Percentiles rank a stretch among this genome's conserved stretches.
These are phyloP conservation scores for Emergomyces pasteurianus DNA, from an alignment of 2,329 filamentous ascomycete genomes.

Conservation along the genomic window DNA sequence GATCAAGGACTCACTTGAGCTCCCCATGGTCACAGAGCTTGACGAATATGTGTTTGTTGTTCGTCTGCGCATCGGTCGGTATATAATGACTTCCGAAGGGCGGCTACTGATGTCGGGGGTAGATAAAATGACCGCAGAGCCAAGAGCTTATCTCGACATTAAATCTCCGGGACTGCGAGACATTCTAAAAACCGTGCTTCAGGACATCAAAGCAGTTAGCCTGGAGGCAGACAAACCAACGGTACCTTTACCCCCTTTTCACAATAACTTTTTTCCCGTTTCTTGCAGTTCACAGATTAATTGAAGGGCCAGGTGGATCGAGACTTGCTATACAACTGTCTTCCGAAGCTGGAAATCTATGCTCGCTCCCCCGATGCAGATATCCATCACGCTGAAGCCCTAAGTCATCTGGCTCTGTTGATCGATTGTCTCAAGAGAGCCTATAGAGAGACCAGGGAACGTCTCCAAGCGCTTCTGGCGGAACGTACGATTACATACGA, in stretches of 20 bases:
- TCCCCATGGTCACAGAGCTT: neutral
- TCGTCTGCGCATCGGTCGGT: neutral
- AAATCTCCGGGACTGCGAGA: neutral
- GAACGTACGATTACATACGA: slow-evolving; percentile 26
- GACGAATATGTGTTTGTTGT: neutral
- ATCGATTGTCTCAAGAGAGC: neutral
- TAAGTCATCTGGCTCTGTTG: neutral
- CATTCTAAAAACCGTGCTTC: neutral
- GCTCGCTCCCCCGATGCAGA: no score
- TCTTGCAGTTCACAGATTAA: no score
- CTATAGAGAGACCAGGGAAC: slow-evolving; percentile 5
- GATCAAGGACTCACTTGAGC: neutral
- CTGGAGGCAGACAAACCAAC: neutral
- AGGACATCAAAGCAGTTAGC: neutral
- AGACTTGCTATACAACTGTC: slow-evolving; percentile 6
- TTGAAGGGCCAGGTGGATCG: neutral
- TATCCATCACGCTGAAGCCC: no score
- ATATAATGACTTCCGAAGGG: neutral
- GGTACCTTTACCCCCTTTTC: neutral
- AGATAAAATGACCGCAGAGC: neutral
- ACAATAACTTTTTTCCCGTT: no score
- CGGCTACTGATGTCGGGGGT: neutral
- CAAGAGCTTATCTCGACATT: neutral
- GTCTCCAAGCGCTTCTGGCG: slow-evolving; percentile 18
- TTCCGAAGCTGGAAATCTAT: slow-evolving; percentile 13